A percentile compares a stretch with the other conserved stretches of the same genome.
Conservation (phyloP, 306 rosid species). For the Dryas octopetala region DNA sequence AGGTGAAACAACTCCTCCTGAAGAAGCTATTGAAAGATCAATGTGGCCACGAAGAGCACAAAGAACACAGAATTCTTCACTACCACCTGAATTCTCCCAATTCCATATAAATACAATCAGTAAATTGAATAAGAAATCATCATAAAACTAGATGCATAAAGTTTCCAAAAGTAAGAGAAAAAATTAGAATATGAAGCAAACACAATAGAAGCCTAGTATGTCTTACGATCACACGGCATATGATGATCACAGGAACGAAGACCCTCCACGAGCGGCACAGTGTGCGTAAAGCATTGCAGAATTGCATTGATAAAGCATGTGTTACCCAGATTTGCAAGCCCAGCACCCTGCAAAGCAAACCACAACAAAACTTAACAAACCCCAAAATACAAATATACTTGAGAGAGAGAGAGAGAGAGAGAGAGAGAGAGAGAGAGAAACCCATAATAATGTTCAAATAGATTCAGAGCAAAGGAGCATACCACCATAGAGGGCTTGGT, state of each 20-base stretch:
- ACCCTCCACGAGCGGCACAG: conserved; percentile 66
- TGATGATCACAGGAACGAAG: conserved; percentile 51
- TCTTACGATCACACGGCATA: conserved; percentile 44
- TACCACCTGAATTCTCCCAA: conserved; percentile 50
- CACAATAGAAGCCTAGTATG: conserved; percentile 5
- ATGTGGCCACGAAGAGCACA: conserved; percentile 62
- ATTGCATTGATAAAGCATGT: conserved; percentile 84
- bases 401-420: no score
- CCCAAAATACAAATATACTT: neutral
- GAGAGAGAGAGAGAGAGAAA: no score
- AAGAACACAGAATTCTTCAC: conserved; percentile 57
- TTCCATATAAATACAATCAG: conserved; percentile 3
- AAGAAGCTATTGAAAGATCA: conserved; percentile 41
- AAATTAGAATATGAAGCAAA: neutral
- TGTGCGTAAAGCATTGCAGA: conserved; percentile 87
- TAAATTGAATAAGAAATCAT: neutral
- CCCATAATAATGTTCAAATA: neutral
- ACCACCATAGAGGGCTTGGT: conserved; percentile 46
- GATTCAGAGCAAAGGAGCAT: neutral
- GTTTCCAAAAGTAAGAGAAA: neutral
- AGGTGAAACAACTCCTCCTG: conserved; percentile 58
- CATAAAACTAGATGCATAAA: neutral
- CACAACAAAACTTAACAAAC: conserved; percentile 9
- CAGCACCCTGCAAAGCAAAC: conserved; percentile 67
- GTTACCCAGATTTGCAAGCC: conserved; percentile 76